A percentile compares a stretch with the other conserved stretches of the same genome.
Evolutionary conservation across 148 eudicot species (phyloP).

Genomic region (Vaccinium macrocarpon): DNA sequence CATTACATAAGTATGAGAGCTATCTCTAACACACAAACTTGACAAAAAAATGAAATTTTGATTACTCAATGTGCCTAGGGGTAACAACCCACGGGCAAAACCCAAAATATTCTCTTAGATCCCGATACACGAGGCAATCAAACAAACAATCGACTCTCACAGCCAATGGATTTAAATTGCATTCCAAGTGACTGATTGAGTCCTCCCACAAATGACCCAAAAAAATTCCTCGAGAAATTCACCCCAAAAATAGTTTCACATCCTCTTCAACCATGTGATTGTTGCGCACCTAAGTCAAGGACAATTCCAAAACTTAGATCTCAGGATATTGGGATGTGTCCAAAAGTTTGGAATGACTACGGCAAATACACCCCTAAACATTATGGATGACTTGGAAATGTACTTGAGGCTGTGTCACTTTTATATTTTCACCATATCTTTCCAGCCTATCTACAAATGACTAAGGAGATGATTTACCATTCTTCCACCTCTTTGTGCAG

Average conservation of each 20-base stretch:
- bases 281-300: background rate
- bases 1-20: background rate
- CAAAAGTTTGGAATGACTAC: background rate
- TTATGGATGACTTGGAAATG: too few relatives aligned
- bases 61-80: background rate
- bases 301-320: background rate
- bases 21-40: background rate
- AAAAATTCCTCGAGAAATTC: background rate
- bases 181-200: background rate
- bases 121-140: background rate
- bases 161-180: background rate
- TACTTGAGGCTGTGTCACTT: background rate
- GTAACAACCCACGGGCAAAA: background rate
- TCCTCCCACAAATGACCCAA: background rate
- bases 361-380: background rate
- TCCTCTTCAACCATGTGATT: background rate
- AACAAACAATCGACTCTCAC: background rate
- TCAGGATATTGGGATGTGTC: background rate
- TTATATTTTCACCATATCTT: background rate
- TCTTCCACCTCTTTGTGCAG: background rate
- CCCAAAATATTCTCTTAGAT: background rate
- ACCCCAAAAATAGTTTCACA: background rate
- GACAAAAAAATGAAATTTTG: background rate
- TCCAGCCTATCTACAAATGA: background rate
- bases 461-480: background rate